These are phyloP conservation scores for Volvariella volvacea DNA, from an alignment of 1,284 basidiomycete species.

Conservation along the genomic window DNA sequence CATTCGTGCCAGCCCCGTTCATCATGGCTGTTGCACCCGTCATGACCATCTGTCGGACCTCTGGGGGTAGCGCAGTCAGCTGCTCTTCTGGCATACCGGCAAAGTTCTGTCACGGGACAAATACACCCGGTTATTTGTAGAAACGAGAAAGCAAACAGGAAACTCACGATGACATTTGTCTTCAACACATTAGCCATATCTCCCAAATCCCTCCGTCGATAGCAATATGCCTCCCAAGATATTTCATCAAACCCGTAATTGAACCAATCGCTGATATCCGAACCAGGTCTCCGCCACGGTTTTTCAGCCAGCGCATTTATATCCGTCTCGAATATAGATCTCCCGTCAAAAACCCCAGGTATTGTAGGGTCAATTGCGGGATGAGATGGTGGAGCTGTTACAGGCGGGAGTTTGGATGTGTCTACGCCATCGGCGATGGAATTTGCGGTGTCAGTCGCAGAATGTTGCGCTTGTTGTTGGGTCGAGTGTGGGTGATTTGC, in stretches of 20 bases:
- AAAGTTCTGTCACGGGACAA: conserved; percentile 48
- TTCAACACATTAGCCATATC: conserved; percentile 75
- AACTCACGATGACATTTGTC: conserved; percentile 66
- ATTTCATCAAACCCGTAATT: conserved; percentile 99
- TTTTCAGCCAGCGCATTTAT: conserved; percentile 78
- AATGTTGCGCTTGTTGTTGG: conserved; percentile 1
- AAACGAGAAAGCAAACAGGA: background rate
- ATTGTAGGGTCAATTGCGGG: conserved; percentile 66
- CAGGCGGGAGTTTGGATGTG: conserved; percentile 54
- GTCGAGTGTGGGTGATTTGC: conserved; percentile 12
- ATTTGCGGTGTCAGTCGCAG: background rate
- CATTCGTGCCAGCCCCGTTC: conserved; percentile 29
- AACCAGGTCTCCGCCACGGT: conserved; percentile 89
- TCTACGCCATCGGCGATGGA: conserved; percentile 48
- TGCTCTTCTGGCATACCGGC: conserved; percentile 79
- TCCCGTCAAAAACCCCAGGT: conserved; percentile 67
- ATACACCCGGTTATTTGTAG: background rate
- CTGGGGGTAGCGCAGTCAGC: conserved; percentile 63
- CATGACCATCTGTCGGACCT: conserved; percentile 79
- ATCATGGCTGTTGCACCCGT: conserved; percentile 70
- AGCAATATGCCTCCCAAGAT: conserved; percentile 89
- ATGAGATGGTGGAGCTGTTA: conserved; percentile 66
- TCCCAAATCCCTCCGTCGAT: conserved; percentile 76
- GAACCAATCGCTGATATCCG: conserved; percentile 96
- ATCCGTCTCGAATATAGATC: conserved; percentile 87